Evolutionary conservation across 2,329 filamentous ascomycete genomes (phyloP).

Genomic region (Rhytidhysteron rufulum): DNA sequence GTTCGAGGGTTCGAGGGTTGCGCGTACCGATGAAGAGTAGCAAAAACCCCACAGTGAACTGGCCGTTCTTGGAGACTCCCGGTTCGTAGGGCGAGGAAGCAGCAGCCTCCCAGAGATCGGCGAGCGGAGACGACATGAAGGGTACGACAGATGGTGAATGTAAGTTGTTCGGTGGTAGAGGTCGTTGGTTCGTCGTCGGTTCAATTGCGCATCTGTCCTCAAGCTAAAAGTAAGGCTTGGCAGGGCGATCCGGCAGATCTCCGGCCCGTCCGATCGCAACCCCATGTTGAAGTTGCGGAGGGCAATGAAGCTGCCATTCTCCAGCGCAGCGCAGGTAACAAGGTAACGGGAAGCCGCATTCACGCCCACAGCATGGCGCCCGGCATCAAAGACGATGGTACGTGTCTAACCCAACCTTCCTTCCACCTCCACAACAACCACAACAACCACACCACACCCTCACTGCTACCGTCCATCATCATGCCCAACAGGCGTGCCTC

Average conservation of each 20-base stretch:
- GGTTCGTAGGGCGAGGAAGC: slow-evolving; percentile 81
- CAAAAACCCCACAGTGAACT: slow-evolving; percentile 76
- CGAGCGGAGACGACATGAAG: slow-evolving; percentile 51
- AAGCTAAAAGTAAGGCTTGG: neutral
- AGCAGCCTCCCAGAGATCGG: slow-evolving; percentile 91
- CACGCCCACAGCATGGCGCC: slow-evolving; percentile 25
- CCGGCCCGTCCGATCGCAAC: neutral
- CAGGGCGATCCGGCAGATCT: neutral
- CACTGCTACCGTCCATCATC: slow-evolving; percentile 2
- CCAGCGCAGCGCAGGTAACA: slow-evolving; percentile 9
- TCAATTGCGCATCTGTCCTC: slow-evolving; percentile 1
- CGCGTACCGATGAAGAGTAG: slow-evolving; percentile 64
- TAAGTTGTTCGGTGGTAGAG: neutral
- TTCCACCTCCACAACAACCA: slow-evolving; percentile 4
- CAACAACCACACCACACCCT: no score
- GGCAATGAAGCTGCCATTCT: no score
- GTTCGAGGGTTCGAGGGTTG: slow-evolving; percentile 6
- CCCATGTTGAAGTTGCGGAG: slow-evolving; percentile 3
- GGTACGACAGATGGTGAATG: slow-evolving; percentile 12
- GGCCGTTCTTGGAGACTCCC: slow-evolving; percentile 72
- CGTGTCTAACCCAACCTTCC: slow-evolving; percentile 11
- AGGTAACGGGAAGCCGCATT: slow-evolving; percentile 4
- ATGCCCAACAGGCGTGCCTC: no score
- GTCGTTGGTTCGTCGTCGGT: neutral
- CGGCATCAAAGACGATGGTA: slow-evolving; percentile 33